These are phyloP conservation scores for Metarhizium humberi DNA, from an alignment of 2,329 filamentous ascomycete species.

Conservation along the genomic window DNA sequence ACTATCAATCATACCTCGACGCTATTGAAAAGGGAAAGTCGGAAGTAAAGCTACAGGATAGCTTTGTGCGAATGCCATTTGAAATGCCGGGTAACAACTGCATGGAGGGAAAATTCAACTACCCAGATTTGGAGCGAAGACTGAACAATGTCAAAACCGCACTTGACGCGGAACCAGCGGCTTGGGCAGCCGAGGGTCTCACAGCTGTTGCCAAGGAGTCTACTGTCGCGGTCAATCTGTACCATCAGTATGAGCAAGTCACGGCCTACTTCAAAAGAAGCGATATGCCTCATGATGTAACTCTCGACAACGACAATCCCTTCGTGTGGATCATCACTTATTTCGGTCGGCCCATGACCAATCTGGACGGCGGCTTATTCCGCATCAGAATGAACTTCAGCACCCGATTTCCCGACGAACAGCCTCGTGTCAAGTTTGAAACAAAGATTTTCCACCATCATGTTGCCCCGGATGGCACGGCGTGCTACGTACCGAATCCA, in stretches of 20 bases:
- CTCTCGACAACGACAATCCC: slow-evolving; percentile 71
- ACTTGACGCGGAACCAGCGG: slow-evolving; percentile 60
- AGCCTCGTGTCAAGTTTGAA: slow-evolving; percentile 74
- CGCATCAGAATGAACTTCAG: slow-evolving; percentile 72
- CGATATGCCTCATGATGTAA: slow-evolving; percentile 65
- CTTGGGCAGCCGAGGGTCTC: slow-evolving; percentile 64
- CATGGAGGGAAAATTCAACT: slow-evolving; percentile 85
- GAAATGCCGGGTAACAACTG: slow-evolving; percentile 59
- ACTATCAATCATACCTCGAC: slow-evolving; percentile 77
- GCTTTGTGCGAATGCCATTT: slow-evolving; percentile 80
- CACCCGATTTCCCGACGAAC: slow-evolving; percentile 76
- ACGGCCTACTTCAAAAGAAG: slow-evolving; percentile 63
- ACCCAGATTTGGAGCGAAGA: slow-evolving; percentile 61
- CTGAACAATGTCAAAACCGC: slow-evolving; percentile 58
- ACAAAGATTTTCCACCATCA: slow-evolving; percentile 82
- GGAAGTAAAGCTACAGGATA: slow-evolving; percentile 52
- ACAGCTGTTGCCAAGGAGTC: slow-evolving; percentile 54
- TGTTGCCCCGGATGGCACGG: slow-evolving; percentile 68
- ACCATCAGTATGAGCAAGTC: slow-evolving; percentile 78
- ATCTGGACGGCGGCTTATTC: slow-evolving; percentile 86
- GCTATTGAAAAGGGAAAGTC: slow-evolving; percentile 57
- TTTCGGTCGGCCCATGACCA: slow-evolving; percentile 86
- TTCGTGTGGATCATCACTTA: slow-evolving; percentile 86
- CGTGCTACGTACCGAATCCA: slow-evolving; percentile 66
- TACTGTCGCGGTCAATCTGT: slow-evolving; percentile 71